Evolutionary conservation across 768 basidiomycete genomes (phyloP).

Genomic region (Mycena alexandri): DNA sequence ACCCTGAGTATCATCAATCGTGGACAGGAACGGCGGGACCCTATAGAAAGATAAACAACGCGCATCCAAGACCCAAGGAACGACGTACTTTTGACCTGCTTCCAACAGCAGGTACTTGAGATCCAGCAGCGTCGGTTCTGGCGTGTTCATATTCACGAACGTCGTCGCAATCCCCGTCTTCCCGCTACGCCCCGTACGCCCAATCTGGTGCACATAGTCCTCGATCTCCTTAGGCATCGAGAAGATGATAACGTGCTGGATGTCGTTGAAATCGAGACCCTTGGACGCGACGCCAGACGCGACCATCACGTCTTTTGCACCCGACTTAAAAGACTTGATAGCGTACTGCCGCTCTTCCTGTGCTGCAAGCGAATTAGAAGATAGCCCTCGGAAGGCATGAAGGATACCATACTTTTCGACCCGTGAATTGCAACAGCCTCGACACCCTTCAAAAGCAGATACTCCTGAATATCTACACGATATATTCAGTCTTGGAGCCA

Average conservation of each 20-base stretch:
- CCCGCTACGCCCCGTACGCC: conserved; percentile 96
- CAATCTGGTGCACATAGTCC: conserved; percentile 99
- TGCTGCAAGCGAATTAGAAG: conserved; percentile 58
- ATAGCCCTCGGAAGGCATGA: conserved; percentile 3
- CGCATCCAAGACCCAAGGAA: not conserved
- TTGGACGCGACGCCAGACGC: conserved; percentile 98
- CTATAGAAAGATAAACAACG: conserved; percentile 55
- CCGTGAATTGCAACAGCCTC: conserved; percentile 99
- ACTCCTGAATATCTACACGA: conserved; percentile 93
- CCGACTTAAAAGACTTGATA: conserved; percentile 97
- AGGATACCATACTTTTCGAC: conserved; percentile 81
- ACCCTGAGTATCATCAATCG: conserved; percentile 92
- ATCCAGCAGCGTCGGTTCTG: conserved; percentile 96
- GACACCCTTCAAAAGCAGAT: conserved; percentile 94
- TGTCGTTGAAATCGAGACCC: conserved; percentile 98
- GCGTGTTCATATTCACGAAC: conserved; percentile 98
- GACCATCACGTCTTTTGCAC: conserved; percentile 99
- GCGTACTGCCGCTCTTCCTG: conserved; percentile 99
- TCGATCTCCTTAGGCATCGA: conserved; percentile 99
- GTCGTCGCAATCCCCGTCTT: conserved; percentile 99
- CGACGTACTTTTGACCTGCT: conserved; percentile 93
- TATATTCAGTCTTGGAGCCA: conserved; percentile 10
- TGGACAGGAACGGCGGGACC: conserved; percentile 92
- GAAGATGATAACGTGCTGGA: conserved; percentile 99
- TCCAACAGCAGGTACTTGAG: conserved; percentile 97